phyloP scores from a whole-genome alignment of 805 yeast genomes.

The Zygosaccharomyces bisporus region DNA sequence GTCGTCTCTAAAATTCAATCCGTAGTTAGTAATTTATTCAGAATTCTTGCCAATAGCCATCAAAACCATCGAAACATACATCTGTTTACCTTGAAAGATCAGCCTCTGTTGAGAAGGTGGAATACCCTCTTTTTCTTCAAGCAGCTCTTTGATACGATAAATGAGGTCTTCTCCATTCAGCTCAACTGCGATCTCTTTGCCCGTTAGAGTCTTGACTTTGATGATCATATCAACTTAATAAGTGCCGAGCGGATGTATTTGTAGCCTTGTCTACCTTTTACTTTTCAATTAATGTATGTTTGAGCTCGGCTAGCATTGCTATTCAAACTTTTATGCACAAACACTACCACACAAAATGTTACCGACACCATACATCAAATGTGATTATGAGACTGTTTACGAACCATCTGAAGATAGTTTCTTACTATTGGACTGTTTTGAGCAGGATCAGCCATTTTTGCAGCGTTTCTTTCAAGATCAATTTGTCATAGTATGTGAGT shows the following conservation, averaged over 20 bases:
- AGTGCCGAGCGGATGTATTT: not conserved
- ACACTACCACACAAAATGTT: constrained; percentile 47
- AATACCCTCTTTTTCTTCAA: constrained; percentile 95
- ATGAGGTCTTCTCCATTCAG: constrained; percentile 40
- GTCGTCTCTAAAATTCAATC: constrained; percentile 51
- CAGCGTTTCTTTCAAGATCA: constrained; percentile 25
- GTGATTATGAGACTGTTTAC: constrained; percentile 71
- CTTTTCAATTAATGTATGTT: no score
- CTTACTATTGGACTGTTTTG: constrained; percentile 75
- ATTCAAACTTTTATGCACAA: constrained; percentile 1
- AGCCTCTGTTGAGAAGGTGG: constrained; percentile 95
- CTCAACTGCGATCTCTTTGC: constrained; percentile 38
- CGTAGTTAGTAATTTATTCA: constrained; percentile 12
- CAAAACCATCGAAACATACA: constrained; percentile 46
- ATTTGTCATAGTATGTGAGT: constrained; percentile 64
- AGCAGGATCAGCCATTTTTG: constrained; percentile 47
- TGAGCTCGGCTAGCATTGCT: not conserved
- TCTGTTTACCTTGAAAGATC: constrained; percentile 85
- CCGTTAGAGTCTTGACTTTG: constrained; percentile 34
- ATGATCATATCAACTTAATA: constrained; percentile 15
- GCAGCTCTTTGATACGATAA: constrained; percentile 76
- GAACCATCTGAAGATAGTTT: constrained; percentile 96
- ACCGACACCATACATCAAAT: constrained; percentile 67
- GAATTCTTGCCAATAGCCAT: no score
- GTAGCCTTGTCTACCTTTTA: no score